These are phyloP conservation scores for Staphylotrichum tortipilum DNA, from an alignment of 495 filamentous ascomycete species.

Conservation along the genomic window DNA sequence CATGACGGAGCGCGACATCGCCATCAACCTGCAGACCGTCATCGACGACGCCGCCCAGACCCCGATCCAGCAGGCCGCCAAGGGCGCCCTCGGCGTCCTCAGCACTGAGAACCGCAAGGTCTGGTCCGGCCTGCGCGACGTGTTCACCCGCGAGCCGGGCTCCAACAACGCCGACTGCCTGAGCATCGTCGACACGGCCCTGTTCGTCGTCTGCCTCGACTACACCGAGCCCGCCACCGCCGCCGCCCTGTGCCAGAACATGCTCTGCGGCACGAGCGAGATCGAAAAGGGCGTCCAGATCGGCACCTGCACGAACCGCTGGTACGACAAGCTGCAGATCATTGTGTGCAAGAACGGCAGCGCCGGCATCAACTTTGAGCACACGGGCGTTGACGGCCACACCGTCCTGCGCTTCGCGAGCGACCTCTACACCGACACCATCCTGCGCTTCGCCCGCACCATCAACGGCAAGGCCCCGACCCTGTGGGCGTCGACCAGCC, in stretches of 20 bases:
- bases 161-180: slow-evolving; percentile 95
- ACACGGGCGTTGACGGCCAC: slow-evolving; percentile 96
- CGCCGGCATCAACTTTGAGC: slow-evolving; percentile 97
- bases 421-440: slow-evolving; percentile 96
- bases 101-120: slow-evolving; percentile 94
- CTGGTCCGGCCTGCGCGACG: slow-evolving; percentile 86
- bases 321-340: slow-evolving; percentile 99
- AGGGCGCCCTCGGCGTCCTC: slow-evolving; percentile 84
- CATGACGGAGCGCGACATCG: slow-evolving; percentile 93
- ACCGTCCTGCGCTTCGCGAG: slow-evolving; percentile 93
- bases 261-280: slow-evolving; percentile 92
- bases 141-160: slow-evolving; percentile 73
- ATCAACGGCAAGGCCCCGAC: slow-evolving; percentile 93
- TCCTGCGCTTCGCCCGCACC: slow-evolving; percentile 86
- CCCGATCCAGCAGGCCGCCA: slow-evolving; percentile 88
- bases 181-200: slow-evolving; percentile 85
- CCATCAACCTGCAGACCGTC: slow-evolving; percentile 85
- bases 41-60: slow-evolving; percentile 82
- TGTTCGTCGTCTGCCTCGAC: slow-evolving; percentile 89
- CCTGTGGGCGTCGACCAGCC: slow-evolving; percentile 83
- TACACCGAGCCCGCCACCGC: slow-evolving; percentile 74
- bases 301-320: slow-evolving; percentile 94
- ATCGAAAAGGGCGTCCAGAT: slow-evolving; percentile 91
- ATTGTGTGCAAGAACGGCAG: slow-evolving; percentile 98
- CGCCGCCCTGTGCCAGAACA: slow-evolving; percentile 84